Base-by-base conservation (phyloP, 176 grass and related monocot species). In the Calamus simplicifolius region DNA sequence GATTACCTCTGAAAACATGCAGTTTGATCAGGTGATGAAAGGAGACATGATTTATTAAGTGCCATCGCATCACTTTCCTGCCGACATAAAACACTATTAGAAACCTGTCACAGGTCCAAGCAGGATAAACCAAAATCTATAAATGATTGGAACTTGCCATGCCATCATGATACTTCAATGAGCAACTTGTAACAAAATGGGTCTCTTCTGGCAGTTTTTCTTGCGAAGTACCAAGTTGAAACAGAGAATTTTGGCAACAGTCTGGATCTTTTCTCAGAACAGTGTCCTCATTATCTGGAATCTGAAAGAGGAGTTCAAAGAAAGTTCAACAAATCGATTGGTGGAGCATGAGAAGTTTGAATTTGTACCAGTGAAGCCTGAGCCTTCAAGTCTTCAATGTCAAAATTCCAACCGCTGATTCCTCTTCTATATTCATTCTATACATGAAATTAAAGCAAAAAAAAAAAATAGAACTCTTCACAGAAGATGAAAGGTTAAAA, bases 341-440 rank as follows among this genome's bases (percentile, higher is more conserved):
- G 5, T 27, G 51, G 7, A 72, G 59, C 7, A 27, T 17, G 16
- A 19, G 18, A 4, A 26, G 5, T 5, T 17, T 27, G 53, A 18
- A 18, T 17, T 5, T 16, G 16, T 92, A 88, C 93, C 63, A 80
- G 66, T 73, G 83, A 83, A 60, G 93, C 93, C 68, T 88, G 93
- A 77, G 84, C 77, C 68, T 82, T 98, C 66, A 98, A 59, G 61
- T 98, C 93, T 50, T 98, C 93, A 13, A 92, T 68, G 60, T 98
- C 84, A 50, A 98, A 98, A 59, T 82, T 98, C 93, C 93, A 98
- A 60, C 84, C 61, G 63, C 93, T 98, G 64, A 98, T 92, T 68
- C 93, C 93, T 71, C 84, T 82, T 75, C 88, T 98, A 54, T 98
- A 98, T 82, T 98, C 87, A 69, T 74, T 86, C 93, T 98, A 80